Conservation (phyloP, 1,139 yeast genomes). For the Saccharomyces hybrid region DNA sequence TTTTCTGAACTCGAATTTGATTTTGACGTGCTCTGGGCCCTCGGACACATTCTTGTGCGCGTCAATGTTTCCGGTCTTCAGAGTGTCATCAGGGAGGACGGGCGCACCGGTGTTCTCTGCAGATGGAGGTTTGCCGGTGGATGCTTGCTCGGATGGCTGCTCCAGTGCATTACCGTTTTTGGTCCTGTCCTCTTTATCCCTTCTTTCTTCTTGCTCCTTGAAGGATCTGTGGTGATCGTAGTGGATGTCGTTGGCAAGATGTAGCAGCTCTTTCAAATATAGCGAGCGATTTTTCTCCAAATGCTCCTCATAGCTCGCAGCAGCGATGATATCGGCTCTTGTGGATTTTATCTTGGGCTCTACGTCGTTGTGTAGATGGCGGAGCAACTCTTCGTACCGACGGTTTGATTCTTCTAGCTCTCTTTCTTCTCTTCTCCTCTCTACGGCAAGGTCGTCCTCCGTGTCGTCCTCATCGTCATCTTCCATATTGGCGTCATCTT, state of each 20-base stretch:
- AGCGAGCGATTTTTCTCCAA: slow-evolving; percentile 15
- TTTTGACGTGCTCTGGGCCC: slow-evolving; percentile 12
- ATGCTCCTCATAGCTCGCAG: slow-evolving; percentile 17
- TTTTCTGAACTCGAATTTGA: slow-evolving; percentile 21
- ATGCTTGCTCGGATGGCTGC: neutral
- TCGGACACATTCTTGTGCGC: neutral
- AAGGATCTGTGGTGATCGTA: slow-evolving; percentile 25
- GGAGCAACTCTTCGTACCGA: slow-evolving; percentile 23
- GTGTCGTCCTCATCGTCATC: slow-evolving; percentile 19
- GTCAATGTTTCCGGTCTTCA: neutral
- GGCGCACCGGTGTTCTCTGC: neutral
- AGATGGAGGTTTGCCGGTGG: neutral
- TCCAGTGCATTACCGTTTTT: slow-evolving; percentile 7
- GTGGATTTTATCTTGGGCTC: slow-evolving; percentile 22
- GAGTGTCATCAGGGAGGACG: neutral
- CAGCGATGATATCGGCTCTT: slow-evolving; percentile 17
- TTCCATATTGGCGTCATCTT: slow-evolving; percentile 21
- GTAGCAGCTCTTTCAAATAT: slow-evolving; percentile 22
- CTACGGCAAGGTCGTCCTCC: slow-evolving; percentile 20
- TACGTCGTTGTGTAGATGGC: slow-evolving; percentile 11
- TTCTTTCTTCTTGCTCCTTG: slow-evolving; percentile 19
- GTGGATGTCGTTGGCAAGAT: slow-evolving; percentile 20
- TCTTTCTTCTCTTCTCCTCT: slow-evolving; percentile 22
- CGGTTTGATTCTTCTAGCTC: slow-evolving; percentile 20
- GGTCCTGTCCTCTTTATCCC: slow-evolving; percentile 20